Evolutionary conservation across 2,329 filamentous ascomycete species (phyloP), one percentile per base, ranked within the genome.

Genomic region (Pezicula rhizophila): DNA sequence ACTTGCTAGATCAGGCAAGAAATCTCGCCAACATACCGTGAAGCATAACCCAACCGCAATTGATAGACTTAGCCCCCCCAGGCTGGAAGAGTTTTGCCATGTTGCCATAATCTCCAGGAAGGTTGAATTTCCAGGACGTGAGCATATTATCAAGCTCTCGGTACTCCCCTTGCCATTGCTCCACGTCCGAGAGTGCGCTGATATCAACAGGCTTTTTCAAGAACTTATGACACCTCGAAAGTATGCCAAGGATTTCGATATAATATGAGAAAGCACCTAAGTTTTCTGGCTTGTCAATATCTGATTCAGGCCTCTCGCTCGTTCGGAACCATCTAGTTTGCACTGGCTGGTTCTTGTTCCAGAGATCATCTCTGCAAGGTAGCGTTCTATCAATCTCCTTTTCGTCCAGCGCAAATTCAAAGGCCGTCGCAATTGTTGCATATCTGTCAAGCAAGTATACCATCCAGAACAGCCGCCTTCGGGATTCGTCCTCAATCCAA

Each of bases 121-220:
- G 76, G 48, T 83, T 83, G 55, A 89, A 88, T 62, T 93, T 91
- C 89, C 90, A 96, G 1, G 80, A 76, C 4, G 85, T 85, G 17
- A 96, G 75, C 58, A 84, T 82, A 58, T 80, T 85, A 64, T 96
- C 89, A 5, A 96, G 79, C 63, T 89, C 85, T 57, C 88, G 86
- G 67, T 95, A 96, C 42, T 87, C 84, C 57, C 84, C 76, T 67
- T 96, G 89, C 91, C 91, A 96, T 63, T 85, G 78, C 65, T 95
- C 89, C 5, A 96, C 91, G 58, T 96, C 91, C 5, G 83, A 80
- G 8, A 90, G 70, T 7, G 87, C 86, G 42, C 86, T 85, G 52
- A 96, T 96, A 62, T 96, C 89, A 28, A 96, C 88, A 0, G 91
- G 90, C 57, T 85, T 84, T 65, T 95, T 95, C 49, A 96, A 70